Evolutionary conservation across 352 stramenopile species (phyloP).

Genomic region (Phytophthora litchii): DNA sequence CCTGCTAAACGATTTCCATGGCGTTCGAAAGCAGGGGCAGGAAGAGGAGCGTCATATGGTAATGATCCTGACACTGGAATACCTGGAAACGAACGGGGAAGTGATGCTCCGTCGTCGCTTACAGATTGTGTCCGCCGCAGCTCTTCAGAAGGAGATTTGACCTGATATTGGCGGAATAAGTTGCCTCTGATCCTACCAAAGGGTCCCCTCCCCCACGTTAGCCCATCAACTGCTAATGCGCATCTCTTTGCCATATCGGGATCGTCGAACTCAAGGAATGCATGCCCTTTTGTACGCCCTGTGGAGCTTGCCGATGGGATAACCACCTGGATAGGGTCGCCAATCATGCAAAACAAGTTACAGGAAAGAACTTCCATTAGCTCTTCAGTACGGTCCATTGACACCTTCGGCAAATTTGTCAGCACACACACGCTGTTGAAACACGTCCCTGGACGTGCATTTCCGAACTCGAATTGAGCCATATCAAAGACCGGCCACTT

Average conservation of each 20-base stretch:
- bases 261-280: slow-evolving; percentile 87
- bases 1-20: slow-evolving; percentile 9
- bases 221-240: slow-evolving; percentile 63
- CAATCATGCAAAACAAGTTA: slow-evolving; percentile 81
- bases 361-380: slow-evolving; percentile 78
- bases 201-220: slow-evolving; percentile 70
- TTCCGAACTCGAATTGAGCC: slow-evolving; percentile 89
- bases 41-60: not conserved
- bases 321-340: slow-evolving; percentile 83
- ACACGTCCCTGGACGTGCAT: slow-evolving; percentile 72
- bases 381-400: slow-evolving; percentile 73
- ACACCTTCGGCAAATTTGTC: slow-evolving; percentile 82
- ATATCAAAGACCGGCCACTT: slow-evolving; percentile 91
- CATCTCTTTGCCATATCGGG: slow-evolving; percentile 60
- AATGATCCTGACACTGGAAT: slow-evolving; percentile 3
- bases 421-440: slow-evolving; percentile 87
- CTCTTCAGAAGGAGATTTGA: slow-evolving; percentile 50
- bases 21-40: slow-evolving; percentile 1
- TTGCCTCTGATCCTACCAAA: slow-evolving; percentile 71
- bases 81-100: slow-evolving; percentile 17
- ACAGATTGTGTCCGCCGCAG: slow-evolving; percentile 4
- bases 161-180: slow-evolving; percentile 84
- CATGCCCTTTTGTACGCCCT: slow-evolving; percentile 74
- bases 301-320: slow-evolving; percentile 70
- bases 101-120: slow-evolving; percentile 14